Conservation (phyloP, 2,329 filamentous ascomycete species). For the Tricladium varicosporioides region DNA sequence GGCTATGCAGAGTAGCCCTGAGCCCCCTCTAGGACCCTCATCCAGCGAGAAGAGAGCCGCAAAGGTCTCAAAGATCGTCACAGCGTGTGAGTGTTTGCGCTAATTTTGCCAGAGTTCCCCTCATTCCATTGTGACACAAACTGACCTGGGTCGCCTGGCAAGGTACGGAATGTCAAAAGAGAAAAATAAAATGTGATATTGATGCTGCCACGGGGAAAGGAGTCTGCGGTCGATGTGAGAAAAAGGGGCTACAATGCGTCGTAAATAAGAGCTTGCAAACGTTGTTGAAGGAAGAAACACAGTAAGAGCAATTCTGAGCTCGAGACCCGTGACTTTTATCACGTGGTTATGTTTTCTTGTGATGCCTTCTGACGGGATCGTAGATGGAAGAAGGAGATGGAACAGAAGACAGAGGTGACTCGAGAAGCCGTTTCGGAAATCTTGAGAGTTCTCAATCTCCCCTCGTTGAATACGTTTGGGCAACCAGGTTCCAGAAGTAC, state of each 20-base stretch:
- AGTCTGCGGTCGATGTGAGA: slow-evolving; percentile 46
- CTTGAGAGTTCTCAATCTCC: slow-evolving; percentile 41
- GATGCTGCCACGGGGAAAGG: slow-evolving; percentile 30
- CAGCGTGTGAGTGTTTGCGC: slow-evolving; percentile 20
- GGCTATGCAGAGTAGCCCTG: no score
- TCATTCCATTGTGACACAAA: no score
- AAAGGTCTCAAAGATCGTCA: slow-evolving; percentile 30
- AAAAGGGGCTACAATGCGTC: slow-evolving; percentile 49
- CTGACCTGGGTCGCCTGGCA: no score
- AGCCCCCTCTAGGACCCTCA: no score
- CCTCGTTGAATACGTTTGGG: slow-evolving; percentile 38
- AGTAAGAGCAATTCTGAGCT: slow-evolving; percentile 37
- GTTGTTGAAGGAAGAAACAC: slow-evolving; percentile 51
- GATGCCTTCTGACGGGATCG: no score
- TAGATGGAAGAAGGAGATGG: slow-evolving; percentile 45
- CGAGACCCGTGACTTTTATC: not conserved
- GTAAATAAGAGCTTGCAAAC: slow-evolving; percentile 56
- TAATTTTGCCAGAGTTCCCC: no score
- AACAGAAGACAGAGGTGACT: slow-evolving; percentile 38
- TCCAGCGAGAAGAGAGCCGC: not conserved
- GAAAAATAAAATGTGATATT: slow-evolving; percentile 51
- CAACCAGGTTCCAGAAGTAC: slow-evolving; percentile 16
- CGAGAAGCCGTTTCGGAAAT: slow-evolving; percentile 45
- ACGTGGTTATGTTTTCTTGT: no score
- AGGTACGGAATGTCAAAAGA: slow-evolving; percentile 46